phyloP scores from a whole-genome alignment of 768 basidiomycete genomes.

The Cyclocybe cylindracea region DNA sequence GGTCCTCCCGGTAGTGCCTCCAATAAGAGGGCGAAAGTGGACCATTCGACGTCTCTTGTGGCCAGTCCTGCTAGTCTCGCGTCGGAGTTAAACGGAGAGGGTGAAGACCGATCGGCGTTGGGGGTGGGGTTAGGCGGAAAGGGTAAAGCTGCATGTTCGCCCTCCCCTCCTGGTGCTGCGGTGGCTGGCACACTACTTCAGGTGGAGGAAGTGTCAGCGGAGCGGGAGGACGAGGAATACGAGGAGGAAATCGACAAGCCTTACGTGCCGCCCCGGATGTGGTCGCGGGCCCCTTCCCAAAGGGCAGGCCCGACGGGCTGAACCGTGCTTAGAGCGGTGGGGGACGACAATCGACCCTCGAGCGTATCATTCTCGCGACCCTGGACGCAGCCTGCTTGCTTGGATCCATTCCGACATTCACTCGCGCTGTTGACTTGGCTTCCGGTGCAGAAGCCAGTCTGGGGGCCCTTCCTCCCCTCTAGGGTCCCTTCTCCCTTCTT shows the following conservation, averaged over 20 bases:
- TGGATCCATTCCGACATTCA: background rate
- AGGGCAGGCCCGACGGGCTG: background rate
- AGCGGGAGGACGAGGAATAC: background rate
- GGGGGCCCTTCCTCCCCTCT: background rate
- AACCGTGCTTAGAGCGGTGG: no score
- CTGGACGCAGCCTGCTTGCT: background rate
- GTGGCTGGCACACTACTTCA: no score
- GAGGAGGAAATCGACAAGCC: constrained; percentile 1
- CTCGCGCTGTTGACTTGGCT: background rate
- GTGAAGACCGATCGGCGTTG: background rate
- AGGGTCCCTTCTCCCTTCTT: background rate
- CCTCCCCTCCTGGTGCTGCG: no score
- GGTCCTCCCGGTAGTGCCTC: background rate
- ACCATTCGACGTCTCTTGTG: constrained; percentile 5
- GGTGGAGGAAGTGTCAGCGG: no score
- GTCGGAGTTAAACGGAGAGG: background rate
- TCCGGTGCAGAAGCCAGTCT: no score
- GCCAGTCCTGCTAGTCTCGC: constrained; percentile 5
- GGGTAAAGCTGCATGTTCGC: no score
- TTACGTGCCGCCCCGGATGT: background rate
- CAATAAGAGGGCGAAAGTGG: constrained; percentile 21
- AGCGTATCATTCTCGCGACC: background rate
- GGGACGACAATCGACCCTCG: no score
- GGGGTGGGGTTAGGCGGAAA: background rate
- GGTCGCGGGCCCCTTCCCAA: background rate